A percentile compares a stretch with the other conserved stretches of the same genome.
These are phyloP conservation scores for Chlorella sp. DNA, from an alignment of 139 green algal genomes.

Conservation along the genomic window DNA sequence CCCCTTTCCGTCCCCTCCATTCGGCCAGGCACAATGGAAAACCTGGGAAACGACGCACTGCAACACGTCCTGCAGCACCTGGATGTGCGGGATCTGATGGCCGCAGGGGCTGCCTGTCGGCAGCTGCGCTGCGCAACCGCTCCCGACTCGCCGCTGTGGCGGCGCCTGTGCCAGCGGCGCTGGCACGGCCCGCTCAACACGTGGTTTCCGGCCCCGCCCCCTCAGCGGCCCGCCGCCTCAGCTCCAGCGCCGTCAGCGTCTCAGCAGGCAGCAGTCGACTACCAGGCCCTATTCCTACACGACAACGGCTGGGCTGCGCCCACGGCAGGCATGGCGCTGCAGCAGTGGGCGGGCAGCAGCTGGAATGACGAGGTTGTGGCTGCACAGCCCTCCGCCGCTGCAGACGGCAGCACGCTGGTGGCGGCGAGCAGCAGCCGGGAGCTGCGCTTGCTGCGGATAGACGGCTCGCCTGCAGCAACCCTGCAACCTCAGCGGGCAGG, in stretches of 20 bases:
- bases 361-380: conserved; percentile 11
- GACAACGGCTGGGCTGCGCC: conserved; percentile 20
- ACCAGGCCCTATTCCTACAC: background rate
- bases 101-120: background rate
- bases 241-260: background rate
- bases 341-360: background rate
- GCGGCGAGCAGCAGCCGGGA: conserved; percentile 8
- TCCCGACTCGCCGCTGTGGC: background rate
- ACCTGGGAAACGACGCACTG: background rate
- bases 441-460: conserved; percentile 8
- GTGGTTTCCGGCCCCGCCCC: background rate
- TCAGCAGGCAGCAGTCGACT: background rate
- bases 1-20: too few relatives aligned
- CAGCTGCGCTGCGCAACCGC: background rate
- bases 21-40: too few relatives aligned
- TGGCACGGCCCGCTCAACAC: conserved; percentile 13
- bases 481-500: conserved; percentile 2
- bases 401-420: background rate
- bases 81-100: background rate
- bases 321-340: background rate
- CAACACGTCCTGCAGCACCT: background rate
- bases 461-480: background rate
- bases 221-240: background rate
- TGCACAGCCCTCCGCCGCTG: background rate
- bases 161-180: conserved; percentile 5